Base-by-base conservation (phyloP, 441 rosid genomes). In the Viola pubescens region DNA sequence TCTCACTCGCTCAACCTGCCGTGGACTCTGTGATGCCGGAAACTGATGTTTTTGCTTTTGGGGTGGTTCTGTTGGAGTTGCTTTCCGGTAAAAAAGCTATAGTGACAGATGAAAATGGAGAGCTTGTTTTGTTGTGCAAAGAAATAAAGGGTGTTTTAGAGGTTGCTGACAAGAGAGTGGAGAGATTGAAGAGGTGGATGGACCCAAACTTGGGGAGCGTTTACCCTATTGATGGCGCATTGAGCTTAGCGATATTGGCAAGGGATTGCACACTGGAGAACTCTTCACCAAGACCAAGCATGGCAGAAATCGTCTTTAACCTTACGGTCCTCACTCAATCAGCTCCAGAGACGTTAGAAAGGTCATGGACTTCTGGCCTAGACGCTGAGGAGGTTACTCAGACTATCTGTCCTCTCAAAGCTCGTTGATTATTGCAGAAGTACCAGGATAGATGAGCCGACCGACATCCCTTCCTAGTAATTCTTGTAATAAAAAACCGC, bases 231-330 rank as follows among this genome's bases (percentile, higher is more conserved):
- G 81, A 83, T 10, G 73, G 70, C 55, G 85, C 83, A 13, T 70
- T 81, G 42, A 75, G 77, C 68, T 61, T 83, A 73, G 84, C 75
- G 13, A 53, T n/a, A 37, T 62, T 83, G 70, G 89, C 87, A 11
- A 64, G 66, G 54, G 81, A 74, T 0, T 83, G 92, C 73, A 79
- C 82, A 0, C 40, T 61, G 45, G 86, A 75, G 70, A 70, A 72
- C 52, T 47, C 86, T 54, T 48, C 66, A 26, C 68, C 73, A 4
- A 80, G 89, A 76, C 92, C 86, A 48, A 75, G 73, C 64, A 83
- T 86, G 86, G 80, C 66, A 10, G 92, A 86, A 67, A 54, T 86
- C 4, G 92, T 83, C 63, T 74, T 83, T 66, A 77, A 65, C 73
- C 82, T 86, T 47, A 72, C 86, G 1, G 70, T 81, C 70, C 77